A percentile compares a stretch with the other conserved stretches of the same genome.
These are phyloP conservation scores for Phlebopus sp. DNA, from an alignment of 1,284 basidiomycete genomes.

Conservation along the genomic window DNA sequence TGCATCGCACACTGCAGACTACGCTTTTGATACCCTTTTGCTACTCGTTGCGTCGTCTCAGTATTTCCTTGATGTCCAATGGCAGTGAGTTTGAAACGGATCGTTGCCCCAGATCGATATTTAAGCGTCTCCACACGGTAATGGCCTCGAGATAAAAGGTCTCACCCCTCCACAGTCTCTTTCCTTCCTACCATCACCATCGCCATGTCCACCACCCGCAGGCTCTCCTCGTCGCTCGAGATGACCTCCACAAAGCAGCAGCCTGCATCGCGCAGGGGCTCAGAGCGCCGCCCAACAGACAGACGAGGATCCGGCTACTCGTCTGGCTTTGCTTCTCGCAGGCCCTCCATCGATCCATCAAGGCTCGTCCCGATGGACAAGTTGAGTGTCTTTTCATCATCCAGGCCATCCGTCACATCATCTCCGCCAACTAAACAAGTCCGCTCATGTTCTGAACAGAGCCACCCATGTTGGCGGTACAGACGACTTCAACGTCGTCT, in stretches of 20 bases:
- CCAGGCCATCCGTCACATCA: neutral
- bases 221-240: constrained; percentile 32
- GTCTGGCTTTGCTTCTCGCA: constrained; percentile 49
- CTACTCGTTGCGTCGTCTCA: constrained; percentile 7
- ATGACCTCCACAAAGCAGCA: constrained; percentile 32
- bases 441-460: constrained; percentile 35
- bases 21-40: constrained; percentile 26
- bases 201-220: constrained; percentile 18
- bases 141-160: constrained; percentile 3
- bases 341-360: constrained; percentile 72
- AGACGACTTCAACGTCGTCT: constrained; percentile 85
- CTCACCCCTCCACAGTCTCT: neutral
- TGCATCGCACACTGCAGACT: constrained; percentile 8
- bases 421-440: neutral
- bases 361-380: constrained; percentile 77
- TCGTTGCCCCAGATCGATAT: neutral
- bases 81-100: neutral
- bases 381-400: constrained; percentile 36
- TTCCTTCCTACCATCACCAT: constrained; percentile 15
- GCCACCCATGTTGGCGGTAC: constrained; percentile 52
- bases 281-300: constrained; percentile 35
- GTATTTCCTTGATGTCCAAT: neutral
- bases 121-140: constrained; percentile 15
- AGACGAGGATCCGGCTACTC: constrained; percentile 44
- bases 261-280: constrained; percentile 33